phyloP scores from a whole-genome alignment of 306 rosid genomes.

The Adenanthera pavonina region DNA sequence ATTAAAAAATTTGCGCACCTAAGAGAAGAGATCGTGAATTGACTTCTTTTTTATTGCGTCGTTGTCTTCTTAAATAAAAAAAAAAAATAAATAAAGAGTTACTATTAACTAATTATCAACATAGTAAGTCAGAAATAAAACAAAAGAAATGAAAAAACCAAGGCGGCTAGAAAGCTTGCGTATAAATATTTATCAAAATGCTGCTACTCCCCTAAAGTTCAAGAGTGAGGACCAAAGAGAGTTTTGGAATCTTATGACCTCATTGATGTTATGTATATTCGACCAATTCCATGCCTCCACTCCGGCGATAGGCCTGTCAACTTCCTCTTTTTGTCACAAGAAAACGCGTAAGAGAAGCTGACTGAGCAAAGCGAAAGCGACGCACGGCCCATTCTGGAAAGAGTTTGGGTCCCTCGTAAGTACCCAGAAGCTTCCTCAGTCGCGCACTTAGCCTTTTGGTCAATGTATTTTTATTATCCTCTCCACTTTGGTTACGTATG shows the following conservation, averaged over 20 bases:
- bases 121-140: background rate
- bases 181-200: background rate
- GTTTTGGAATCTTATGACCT: conserved; percentile 31
- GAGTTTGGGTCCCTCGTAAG: background rate
- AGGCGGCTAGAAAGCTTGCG: conserved; percentile 41
- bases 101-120: background rate
- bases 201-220: conserved; percentile 5
- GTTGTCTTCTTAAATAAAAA: too few relatives aligned
- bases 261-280: background rate
- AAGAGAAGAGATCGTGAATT: too few relatives aligned
- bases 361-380: conserved; percentile 39
- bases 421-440: conserved; percentile 47
- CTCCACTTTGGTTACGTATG: background rate
- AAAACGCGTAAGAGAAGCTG: conserved; percentile 38
- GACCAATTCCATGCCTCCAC: conserved; percentile 31
- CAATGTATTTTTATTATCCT: conserved; percentile 38
- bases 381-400: conserved; percentile 25
- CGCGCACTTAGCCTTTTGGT: conserved; percentile 1
- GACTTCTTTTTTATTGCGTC: background rate
- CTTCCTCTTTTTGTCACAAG: background rate
- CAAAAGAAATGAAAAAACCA: background rate
- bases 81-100: background rate
- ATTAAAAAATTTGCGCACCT: too few relatives aligned
- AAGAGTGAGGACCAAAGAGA: conserved; percentile 43
- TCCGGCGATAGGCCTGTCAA: conserved; percentile 3